Percentiles rank a stretch among this genome's conserved stretches.
Conservation (phyloP, 345 rosid species). For the Lepidium africanum region DNA sequence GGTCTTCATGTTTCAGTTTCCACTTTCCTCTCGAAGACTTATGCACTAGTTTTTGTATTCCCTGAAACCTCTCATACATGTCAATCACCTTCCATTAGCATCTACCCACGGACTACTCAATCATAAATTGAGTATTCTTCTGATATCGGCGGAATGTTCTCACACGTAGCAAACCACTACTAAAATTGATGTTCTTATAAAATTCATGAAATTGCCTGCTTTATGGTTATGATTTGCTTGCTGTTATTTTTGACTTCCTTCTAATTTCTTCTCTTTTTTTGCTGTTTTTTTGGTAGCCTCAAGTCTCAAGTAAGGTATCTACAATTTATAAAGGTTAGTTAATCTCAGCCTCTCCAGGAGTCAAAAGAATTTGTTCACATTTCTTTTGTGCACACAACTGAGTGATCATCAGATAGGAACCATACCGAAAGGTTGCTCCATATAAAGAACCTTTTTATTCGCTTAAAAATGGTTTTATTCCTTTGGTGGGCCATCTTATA, state of each 20-base stretch:
- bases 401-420: conserved; percentile 24
- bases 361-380: conserved; percentile 16
- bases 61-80: background rate
- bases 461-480: conserved; percentile 3
- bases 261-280: background rate
- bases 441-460: conserved; percentile 17
- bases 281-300: conserved; percentile 11
- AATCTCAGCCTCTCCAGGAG: background rate
- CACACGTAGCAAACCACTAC: conserved; percentile 1
- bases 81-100: background rate
- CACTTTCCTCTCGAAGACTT: background rate
- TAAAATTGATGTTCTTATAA: conserved; percentile 8
- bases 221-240: conserved; percentile 5
- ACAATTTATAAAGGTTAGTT: background rate
- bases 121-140: conserved; percentile 1
- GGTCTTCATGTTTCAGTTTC: no score
- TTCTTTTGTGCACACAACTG: background rate
- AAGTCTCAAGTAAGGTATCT: conserved; percentile 27
- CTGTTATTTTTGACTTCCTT: conserved; percentile 17
- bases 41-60: background rate
- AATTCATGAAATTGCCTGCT: background rate
- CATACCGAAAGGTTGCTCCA: conserved; percentile 34
- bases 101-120: background rate
- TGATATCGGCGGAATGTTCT: conserved; percentile 12
- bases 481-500: conserved; percentile 22